Base-by-base conservation (phyloP, 495 filamentous ascomycete genomes). In the Sphaerosporella brunnea region DNA sequence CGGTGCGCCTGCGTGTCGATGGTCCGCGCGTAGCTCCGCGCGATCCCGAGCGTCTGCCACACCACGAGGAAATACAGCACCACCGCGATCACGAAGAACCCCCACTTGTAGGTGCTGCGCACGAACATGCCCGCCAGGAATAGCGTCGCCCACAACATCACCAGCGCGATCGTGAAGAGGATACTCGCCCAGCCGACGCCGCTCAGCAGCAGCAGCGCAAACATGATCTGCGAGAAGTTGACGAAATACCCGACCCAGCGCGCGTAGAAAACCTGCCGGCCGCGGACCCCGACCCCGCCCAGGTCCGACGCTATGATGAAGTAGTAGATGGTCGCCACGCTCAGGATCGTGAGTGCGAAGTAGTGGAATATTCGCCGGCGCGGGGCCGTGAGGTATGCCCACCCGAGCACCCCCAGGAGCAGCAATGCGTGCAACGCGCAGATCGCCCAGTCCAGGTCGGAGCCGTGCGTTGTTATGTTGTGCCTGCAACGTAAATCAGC, bases 261-360 rank as follows among this genome's bases (percentile, higher is more conserved):
- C 25, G 73, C 77, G 49, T 78, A 84, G 61, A 82, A 84, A 55
- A 84, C 73, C 61, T 82, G 69, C 8, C 80, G 70, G 15, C 65
- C 72, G 8, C 55, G 53, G 48, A 81, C 77, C 16, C 75, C 69
- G 8, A 70, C 72, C 62, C 71, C 77, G 41, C 80, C 80, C 0
- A 84, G 64, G 55, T 81, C 74, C 4, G 76, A 74, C 34, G 68
- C 78, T 70, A 81, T 78, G 53, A 72, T 68, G 61, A 75, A 84
- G 57, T 83, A 82, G 24, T 78, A 69, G 49, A 80, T 73, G 19
- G 73, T 64, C 4, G 75, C 73, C 15, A 81, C 71, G 38, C 77
- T 61, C 13, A 77, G 71, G 51, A 75, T 68, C 9, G 64, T 62
- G 21, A 73, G 72, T 2, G 72, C 73, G 55, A 82, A 72, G 61